Evolutionary conservation across 106 monocot species (phyloP).

Genomic region (Triglochin maritima): DNA sequence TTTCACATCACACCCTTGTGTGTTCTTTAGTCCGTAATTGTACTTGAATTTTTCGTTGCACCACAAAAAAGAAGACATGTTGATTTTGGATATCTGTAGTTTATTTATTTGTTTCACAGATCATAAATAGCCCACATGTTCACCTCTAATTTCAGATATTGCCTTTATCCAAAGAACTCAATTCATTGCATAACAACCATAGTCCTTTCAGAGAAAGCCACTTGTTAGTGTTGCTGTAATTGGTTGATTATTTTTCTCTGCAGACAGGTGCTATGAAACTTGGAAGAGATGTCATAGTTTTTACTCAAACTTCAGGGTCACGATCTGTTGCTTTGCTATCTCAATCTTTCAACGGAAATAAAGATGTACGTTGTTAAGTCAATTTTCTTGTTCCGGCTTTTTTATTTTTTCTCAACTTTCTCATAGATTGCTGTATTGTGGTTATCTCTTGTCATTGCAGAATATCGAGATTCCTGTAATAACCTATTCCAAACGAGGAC

Average conservation of each 20-base stretch:
- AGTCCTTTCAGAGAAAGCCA: not conserved
- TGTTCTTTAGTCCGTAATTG: no score
- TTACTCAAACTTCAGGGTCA: conserved; percentile 47
- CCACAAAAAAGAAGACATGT: no score
- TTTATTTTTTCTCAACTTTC: not conserved
- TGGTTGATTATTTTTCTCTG: conserved; percentile 1
- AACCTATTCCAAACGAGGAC: conserved; percentile 39
- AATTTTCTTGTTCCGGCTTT: not conserved
- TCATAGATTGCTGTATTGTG: not conserved
- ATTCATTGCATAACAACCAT: not conserved
- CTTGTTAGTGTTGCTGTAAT: not conserved
- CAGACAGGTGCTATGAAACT: conserved; percentile 76
- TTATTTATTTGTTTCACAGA: no score
- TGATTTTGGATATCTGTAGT: no score
- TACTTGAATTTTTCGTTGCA: no score
- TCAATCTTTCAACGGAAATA: conserved; percentile 52
- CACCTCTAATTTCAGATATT: no score
- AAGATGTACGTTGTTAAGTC: conserved; percentile 28
- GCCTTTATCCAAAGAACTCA: no score
- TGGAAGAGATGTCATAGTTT: conserved; percentile 65
- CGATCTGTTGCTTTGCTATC: conserved; percentile 79
- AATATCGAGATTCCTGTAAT: conserved; percentile 66
- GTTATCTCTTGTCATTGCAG: conserved; percentile 9
- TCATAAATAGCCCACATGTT: no score
- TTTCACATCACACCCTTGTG: no score